Percentiles rank a stretch among this genome's conserved stretches.
These are phyloP conservation scores for Suhomyces xylopsoci DNA, from an alignment of 805 yeast species.

Conservation along the genomic window DNA sequence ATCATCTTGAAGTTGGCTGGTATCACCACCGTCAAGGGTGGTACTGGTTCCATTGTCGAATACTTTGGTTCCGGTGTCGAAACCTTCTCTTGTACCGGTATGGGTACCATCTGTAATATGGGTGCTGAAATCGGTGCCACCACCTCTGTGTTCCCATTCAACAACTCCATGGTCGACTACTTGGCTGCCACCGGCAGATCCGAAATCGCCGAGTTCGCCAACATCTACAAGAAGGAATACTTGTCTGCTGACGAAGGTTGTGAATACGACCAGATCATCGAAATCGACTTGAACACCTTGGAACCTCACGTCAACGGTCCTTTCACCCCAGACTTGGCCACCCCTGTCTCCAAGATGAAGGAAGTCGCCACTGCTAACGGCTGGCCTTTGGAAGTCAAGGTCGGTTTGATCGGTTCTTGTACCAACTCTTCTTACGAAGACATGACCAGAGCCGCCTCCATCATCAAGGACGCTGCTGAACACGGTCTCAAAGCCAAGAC, in stretches of 20 bases:
- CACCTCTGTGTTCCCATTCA: conserved; percentile 93
- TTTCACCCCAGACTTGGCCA: conserved; percentile 95
- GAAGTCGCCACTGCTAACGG: conserved; percentile 63
- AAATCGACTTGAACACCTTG: conserved; percentile 77
- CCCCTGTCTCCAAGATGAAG: conserved; percentile 83
- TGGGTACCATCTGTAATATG: conserved; percentile 99
- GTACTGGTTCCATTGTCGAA: conserved; percentile 95
- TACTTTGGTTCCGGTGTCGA: conserved; percentile 95
- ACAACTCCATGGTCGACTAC: conserved; percentile 73
- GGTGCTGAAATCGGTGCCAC: conserved; percentile 99
- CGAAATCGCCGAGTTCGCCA: conserved; percentile 79
- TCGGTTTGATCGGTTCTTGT: conserved; percentile 97
- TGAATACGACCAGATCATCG: conserved; percentile 88
- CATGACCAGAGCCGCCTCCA: conserved; percentile 93
- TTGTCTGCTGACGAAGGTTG: conserved; percentile 84
- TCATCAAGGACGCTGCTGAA: conserved; percentile 80
- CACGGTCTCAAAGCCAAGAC: conserved; percentile 85
- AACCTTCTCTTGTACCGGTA: conserved; percentile 91
- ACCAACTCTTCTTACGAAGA: conserved; percentile 98
- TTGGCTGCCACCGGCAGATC: conserved; percentile 80
- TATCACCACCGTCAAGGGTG: conserved; percentile 90
- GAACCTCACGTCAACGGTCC: conserved; percentile 98
- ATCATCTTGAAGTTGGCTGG: conserved; percentile 93
- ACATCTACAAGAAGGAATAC: conserved; percentile 54
- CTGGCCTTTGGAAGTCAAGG: conserved; percentile 87